Percentiles rank a stretch among this genome's conserved stretches.
Conservation (phyloP, 192 early-diverging fungal genomes). For the Mortierella antarctica region DNA sequence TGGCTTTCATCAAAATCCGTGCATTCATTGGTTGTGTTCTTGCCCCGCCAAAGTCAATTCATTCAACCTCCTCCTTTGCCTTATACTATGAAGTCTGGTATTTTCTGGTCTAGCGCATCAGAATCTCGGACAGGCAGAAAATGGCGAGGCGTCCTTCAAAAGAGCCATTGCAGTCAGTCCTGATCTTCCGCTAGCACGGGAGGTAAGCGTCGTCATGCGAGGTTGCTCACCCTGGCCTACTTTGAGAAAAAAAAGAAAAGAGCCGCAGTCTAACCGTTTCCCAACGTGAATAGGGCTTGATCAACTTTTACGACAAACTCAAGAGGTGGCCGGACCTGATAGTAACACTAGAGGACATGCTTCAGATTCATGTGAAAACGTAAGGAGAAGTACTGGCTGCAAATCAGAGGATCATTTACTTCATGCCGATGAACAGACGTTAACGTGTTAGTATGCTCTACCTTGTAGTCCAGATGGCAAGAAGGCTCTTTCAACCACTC, state of each 20-base stretch:
- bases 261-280: constrained; percentile 5
- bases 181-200: constrained; percentile 72
- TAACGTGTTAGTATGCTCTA: neutral
- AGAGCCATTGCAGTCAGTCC: constrained; percentile 67
- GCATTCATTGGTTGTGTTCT: neutral
- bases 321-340: constrained; percentile 50
- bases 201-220: constrained; percentile 46
- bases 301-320: constrained; percentile 72
- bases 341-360: constrained; percentile 44
- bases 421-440: neutral
- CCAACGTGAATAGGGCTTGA: constrained; percentile 54
- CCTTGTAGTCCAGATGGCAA: constrained; percentile 59
- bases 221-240: neutral
- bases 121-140: constrained; percentile 64
- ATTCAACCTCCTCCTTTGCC: neutral
- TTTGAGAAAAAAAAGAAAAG: neutral
- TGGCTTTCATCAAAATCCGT: neutral
- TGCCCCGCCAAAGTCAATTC: neutral
- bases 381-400: neutral
- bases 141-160: constrained; percentile 67
- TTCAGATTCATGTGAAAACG: constrained; percentile 45
- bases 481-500: constrained; percentile 57
- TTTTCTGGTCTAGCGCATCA: constrained; percentile 77
- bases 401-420: neutral
- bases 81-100: constrained; percentile 53